Base-by-base conservation (phyloP, 2,329 filamentous ascomycete genomes). In the Coniella lustricola region DNA sequence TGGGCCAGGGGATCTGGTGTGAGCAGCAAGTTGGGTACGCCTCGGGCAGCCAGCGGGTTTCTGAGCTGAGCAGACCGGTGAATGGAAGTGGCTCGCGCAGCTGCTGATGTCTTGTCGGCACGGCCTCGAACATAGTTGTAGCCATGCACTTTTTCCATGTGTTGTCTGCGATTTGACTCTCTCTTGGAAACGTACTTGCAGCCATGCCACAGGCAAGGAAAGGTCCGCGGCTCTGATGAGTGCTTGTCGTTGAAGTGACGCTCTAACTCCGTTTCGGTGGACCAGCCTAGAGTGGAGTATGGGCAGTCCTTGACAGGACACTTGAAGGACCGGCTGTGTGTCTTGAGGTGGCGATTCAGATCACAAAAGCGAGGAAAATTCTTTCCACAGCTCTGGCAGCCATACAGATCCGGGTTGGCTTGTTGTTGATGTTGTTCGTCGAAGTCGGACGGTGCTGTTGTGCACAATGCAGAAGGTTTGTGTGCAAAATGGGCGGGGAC, bases 121-220 rank as follows among this genome's bases (percentile, higher is more conserved):
- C 88, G 88, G 35, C 82, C 85, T 49, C 85, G 81, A 53, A 84
- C 72, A 57, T 90, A 90, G 16, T 72, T 67, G 78, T 82, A 89
- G 46, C 77, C 76, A 60, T 90, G 86, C 1, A 82, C 78, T 64
- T 90, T 90, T 68, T 90, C 85, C 85, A 90, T 90, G 64, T 90
- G 86, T 62, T 90, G 85, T 66, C 90, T 90, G 75, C 84, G 87
- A 64, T 90, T 90, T 55, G 81, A 86, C 67, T 88, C 82, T 50
- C 86, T 77, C 70, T 89, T 89, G 25, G 84, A 87, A 38, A 76
- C 74, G 68, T 90, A 90, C 2, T 76, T 73, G 70, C 86, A 90
- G 10, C 75, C 75, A 21, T 71, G 64, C 60, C 75, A 89, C 21
- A 74, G 65, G 68, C 86, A 90, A 57, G 77, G 73, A 66, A 78